These are phyloP conservation scores for Phlyctochytrium bullatum DNA, from an alignment of 192 early-diverging fungal genomes.

Conservation along the genomic window DNA sequence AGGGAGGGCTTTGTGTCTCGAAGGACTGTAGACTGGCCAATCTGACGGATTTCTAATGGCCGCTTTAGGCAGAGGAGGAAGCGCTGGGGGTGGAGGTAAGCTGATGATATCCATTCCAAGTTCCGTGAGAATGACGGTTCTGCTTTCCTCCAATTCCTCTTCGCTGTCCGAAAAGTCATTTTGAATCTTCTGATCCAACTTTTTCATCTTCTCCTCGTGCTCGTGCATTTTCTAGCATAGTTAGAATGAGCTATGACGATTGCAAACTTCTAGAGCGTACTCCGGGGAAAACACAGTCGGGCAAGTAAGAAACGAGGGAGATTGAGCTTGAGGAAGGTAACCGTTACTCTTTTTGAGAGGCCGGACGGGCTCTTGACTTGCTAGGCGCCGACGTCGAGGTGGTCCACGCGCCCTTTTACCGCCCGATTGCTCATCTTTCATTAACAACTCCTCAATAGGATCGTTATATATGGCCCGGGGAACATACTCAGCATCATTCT, in stretches of 20 bases:
- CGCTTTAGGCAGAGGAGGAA: conserved; percentile 42
- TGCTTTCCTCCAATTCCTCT: conserved; percentile 13
- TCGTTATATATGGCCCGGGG: conserved; percentile 52
- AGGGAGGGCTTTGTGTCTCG: conserved; percentile 38
- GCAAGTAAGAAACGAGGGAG: neutral
- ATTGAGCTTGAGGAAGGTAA: neutral
- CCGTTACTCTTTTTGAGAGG: neutral
- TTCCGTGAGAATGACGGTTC: conserved; percentile 52
- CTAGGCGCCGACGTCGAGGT: neutral
- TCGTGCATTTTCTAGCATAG: too few relatives aligned
- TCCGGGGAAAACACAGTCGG: too few relatives aligned
- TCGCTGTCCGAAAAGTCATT: neutral
- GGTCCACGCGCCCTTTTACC: neutral
- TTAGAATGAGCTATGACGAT: too few relatives aligned
- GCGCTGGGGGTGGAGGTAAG: conserved; percentile 12
- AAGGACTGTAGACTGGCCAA: conserved; percentile 30
- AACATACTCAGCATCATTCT: conserved; percentile 40
- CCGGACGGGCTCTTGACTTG: neutral
- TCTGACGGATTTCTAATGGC: conserved; percentile 37
- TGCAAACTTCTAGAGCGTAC: too few relatives aligned
- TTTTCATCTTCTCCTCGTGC: too few relatives aligned
- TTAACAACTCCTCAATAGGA: conserved; percentile 35
- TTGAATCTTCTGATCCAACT: too few relatives aligned
- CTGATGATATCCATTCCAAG: conserved; percentile 50
- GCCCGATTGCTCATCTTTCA: conserved; percentile 34